Evolutionary conservation across 2,329 filamentous ascomycete species (phyloP).

Genomic region (Bipolaris oryzae): DNA sequence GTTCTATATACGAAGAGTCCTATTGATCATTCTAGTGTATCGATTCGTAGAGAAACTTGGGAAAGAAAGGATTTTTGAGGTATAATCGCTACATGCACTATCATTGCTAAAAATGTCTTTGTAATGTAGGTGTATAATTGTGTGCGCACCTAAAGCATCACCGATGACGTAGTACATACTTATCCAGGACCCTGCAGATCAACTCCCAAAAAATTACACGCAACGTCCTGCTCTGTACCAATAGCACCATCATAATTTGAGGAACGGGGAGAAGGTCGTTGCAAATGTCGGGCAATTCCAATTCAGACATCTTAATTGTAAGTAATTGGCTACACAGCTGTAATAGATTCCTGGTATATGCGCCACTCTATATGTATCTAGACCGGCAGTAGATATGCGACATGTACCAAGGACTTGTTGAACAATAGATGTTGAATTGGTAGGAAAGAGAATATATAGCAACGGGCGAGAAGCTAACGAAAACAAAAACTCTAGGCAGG

Average conservation of each 20-base stretch:
- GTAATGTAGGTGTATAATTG: not conserved
- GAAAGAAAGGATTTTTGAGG: not conserved
- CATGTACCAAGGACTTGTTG: not conserved
- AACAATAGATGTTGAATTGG: not conserved
- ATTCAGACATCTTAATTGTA: conserved; percentile 3
- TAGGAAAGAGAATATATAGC: not conserved
- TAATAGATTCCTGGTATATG: too few relatives aligned
- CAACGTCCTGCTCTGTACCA: not conserved
- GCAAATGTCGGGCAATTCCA: not conserved
- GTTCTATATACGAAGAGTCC: too few relatives aligned
- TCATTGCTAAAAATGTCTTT: not conserved
- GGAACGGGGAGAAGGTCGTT: not conserved
- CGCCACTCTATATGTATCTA: not conserved
- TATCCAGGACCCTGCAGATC: not conserved
- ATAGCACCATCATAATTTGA: not conserved
- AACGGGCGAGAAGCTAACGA: not conserved
- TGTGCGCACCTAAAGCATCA: not conserved
- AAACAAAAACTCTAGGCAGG: conserved; percentile 65
- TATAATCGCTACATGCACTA: not conserved
- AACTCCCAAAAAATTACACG: not conserved
- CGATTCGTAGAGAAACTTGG: not conserved
- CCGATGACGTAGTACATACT: conserved; percentile 4
- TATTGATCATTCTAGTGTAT: not conserved
- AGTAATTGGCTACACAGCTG: not conserved
- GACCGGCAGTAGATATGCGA: not conserved